Conservation (phyloP, 768 basidiomycete species). For the Lepiota venenata region DNA sequence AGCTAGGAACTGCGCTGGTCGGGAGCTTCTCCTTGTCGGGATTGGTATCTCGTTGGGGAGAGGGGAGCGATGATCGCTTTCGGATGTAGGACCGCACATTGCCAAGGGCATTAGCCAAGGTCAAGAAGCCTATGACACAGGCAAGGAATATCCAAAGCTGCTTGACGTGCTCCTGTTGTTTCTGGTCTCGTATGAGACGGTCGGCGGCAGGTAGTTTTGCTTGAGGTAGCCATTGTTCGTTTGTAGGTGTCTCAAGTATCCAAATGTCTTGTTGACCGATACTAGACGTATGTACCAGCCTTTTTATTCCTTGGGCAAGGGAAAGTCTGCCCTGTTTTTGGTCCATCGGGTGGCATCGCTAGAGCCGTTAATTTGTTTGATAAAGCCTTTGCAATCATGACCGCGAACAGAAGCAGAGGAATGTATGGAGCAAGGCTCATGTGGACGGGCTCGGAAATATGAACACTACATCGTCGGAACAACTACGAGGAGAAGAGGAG, state of each 20-base stretch:
- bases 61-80: constrained; percentile 2
- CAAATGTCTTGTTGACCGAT: not conserved
- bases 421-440: not conserved
- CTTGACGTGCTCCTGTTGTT: constrained; percentile 33
- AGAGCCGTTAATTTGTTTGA: not conserved
- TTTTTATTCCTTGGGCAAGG: constrained; percentile 23
- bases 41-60: not conserved
- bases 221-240: not conserved
- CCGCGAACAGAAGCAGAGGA: not conserved
- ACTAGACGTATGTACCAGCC: not conserved
- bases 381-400: not conserved
- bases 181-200: constrained; percentile 27
- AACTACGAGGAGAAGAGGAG: not conserved
- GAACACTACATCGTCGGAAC: constrained; percentile 6
- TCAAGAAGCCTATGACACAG: constrained; percentile 32
- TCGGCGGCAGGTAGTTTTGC: constrained; percentile 28
- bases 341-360: not conserved
- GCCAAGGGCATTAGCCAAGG: constrained; percentile 26
- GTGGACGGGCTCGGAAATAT: not conserved
- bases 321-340: constrained; percentile 23
- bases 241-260: not conserved
- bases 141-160: constrained; percentile 39
- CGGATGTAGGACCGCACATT: constrained; percentile 4
- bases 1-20: not conserved
- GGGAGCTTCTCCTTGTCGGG: constrained; percentile 4